Evolutionary conservation across 108 stramenopile species (phyloP), one percentile per base, ranked within the genome.

Genomic region (Parmales sp.): DNA sequence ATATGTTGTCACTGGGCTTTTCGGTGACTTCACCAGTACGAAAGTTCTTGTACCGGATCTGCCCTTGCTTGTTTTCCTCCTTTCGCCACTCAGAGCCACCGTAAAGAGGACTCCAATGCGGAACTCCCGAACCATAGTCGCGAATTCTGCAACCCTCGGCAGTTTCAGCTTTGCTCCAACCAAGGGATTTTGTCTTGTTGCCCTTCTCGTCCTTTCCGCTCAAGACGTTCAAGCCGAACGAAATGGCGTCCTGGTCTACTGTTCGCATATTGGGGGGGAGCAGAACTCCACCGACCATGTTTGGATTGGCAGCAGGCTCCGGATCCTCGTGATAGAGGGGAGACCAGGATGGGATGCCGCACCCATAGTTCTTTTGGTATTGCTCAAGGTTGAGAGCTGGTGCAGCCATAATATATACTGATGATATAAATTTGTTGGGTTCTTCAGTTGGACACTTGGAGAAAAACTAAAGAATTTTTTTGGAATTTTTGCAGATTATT

Each of bases 61-160:
- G 29, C 13, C 36, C 13, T 13, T 60, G n/a, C 31, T 60, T 34
- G n/a, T 34, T 20, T 34, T 20, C 54, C 54, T 31, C 36, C 8
- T 16, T 34, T 34, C 54, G 29, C 54, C 54, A 60, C 29, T 60
- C 31, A 31, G 31, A 34, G 0, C 54, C 54, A 28, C 54, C 54
- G 54, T 60, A 60, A 60, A 60, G 54, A 3, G 54, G 54, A 34
- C 54, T 60, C 54, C 54, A 60, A 16, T 60, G 54, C 13, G 54
- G 54, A 9, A 60, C 54, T 34, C 54, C 54, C 5, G 29, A 34
- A 4, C 54, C 54, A 16, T 60, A 60, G 26, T 60, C 54, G 1
- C 54, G 4, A 5, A 60, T 60, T 4, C 54, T 23, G 20, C 54
- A 60, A 3, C 54, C 54, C 16, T 34, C 54, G 0, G 54, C 54